These are phyloP conservation scores for Aquilaria agallochum DNA, from an alignment of 441 rosid species.

Conservation along the genomic window DNA sequence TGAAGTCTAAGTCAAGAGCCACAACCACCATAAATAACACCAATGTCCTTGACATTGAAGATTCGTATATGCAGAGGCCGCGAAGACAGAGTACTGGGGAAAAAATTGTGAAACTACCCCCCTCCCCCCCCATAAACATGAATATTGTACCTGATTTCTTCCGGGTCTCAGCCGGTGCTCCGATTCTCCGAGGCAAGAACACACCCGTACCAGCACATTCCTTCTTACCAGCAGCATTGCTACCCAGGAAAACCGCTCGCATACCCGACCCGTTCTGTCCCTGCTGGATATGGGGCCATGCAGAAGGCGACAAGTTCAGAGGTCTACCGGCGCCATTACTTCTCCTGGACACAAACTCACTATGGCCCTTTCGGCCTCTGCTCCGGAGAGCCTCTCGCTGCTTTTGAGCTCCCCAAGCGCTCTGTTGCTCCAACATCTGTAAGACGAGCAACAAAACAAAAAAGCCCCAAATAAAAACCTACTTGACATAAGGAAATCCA, in stretches of 20 bases:
- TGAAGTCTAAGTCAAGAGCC: too few relatives aligned
- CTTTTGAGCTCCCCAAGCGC: slow-evolving; percentile 29
- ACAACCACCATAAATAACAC: too few relatives aligned
- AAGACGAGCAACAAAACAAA: slow-evolving; percentile 28
- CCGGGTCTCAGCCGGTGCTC: slow-evolving; percentile 30
- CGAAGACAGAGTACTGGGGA: too few relatives aligned
- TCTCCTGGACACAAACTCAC: too few relatives aligned
- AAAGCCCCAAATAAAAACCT: not conserved
- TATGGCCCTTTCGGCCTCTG: slow-evolving; percentile 15
- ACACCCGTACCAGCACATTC: slow-evolving; percentile 85
- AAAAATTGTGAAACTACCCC: too few relatives aligned
- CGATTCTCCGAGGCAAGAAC: slow-evolving; percentile 62
- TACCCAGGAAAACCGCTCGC: slow-evolving; percentile 55
- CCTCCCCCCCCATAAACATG: too few relatives aligned
- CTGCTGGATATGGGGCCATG: slow-evolving; percentile 45
- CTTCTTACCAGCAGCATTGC: slow-evolving; percentile 30
- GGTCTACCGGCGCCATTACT: slow-evolving; percentile 13
- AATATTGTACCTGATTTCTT: slow-evolving; percentile 41
- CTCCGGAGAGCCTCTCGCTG: slow-evolving; percentile 22
- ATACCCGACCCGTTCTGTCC: slow-evolving; percentile 35
- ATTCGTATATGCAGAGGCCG: too few relatives aligned
- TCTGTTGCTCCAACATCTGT: slow-evolving; percentile 26
- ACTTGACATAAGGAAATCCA: too few relatives aligned
- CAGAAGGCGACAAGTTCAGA: slow-evolving; percentile 39
- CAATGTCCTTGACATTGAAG: too few relatives aligned